Evolutionary conservation across 805 yeast genomes (phyloP).

Genomic region (Sugiyamaella valdiviana): DNA sequence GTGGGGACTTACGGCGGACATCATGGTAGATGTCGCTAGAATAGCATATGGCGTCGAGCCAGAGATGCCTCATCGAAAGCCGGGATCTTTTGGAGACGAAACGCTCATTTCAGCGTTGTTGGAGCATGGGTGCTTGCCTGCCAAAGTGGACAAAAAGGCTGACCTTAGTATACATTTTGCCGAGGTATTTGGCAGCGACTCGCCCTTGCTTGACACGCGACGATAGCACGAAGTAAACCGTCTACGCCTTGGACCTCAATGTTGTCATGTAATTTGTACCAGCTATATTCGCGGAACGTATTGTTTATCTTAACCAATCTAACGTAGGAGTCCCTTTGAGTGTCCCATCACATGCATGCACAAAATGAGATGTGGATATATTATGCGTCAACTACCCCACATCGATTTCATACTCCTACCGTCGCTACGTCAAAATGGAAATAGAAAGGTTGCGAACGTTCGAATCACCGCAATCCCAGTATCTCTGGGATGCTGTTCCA

Average conservation of each 20-base stretch:
- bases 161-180: conserved; percentile 19
- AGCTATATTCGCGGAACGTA: no score
- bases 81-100: conserved; percentile 29
- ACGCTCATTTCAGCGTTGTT: conserved; percentile 21
- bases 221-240: no score
- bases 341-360: no score
- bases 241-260: no score
- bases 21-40: conserved; percentile 36
- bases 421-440: no score
- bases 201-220: conserved; percentile 11
- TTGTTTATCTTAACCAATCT: no score
- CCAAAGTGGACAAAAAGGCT: conserved; percentile 12
- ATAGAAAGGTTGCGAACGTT: neutral
- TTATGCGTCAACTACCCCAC: neutral
- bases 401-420: neutral
- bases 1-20: conserved; percentile 41
- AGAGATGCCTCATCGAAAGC: conserved; percentile 26
- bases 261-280: no score
- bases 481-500: conserved; percentile 48
- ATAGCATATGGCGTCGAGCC: conserved; percentile 31
- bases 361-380: no score
- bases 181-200: conserved; percentile 20
- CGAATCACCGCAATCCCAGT: neutral
- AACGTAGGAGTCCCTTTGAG: no score
- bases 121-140: conserved; percentile 20